Evolutionary conservation across 2,329 filamentous ascomycete genomes (phyloP).

Genomic region (Lecanicillium sp.): DNA sequence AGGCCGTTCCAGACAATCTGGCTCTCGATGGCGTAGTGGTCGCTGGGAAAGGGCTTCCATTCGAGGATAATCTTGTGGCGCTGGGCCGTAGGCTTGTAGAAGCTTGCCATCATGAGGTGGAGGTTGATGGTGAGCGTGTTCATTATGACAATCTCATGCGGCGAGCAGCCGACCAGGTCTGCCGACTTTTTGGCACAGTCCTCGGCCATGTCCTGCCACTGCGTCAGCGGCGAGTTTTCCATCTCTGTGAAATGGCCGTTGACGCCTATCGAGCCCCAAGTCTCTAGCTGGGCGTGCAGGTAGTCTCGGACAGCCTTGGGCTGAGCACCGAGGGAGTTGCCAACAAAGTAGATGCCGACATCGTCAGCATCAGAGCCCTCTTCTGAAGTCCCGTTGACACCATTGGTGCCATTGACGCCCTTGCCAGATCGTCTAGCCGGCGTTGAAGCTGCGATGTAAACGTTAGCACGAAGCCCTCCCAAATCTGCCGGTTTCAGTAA

Average conservation of each 20-base stretch:
- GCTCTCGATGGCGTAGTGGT: slow-evolving; percentile 77
- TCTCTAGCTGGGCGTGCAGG: slow-evolving; percentile 65
- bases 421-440: slow-evolving; percentile 2
- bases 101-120: slow-evolving; percentile 75
- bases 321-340: slow-evolving; percentile 82
- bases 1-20: slow-evolving; percentile 67
- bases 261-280: slow-evolving; percentile 79
- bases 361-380: slow-evolving; percentile 23
- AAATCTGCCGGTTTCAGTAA: not conserved
- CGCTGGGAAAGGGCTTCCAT: slow-evolving; percentile 82
- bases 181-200: slow-evolving; percentile 62
- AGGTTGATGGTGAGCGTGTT: slow-evolving; percentile 77
- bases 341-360: slow-evolving; percentile 67
- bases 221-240: slow-evolving; percentile 56
- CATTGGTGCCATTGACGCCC: slow-evolving; percentile 11
- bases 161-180: slow-evolving; percentile 63
- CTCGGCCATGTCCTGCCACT: slow-evolving; percentile 75
- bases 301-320: slow-evolving; percentile 59
- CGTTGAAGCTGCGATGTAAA: not conserved
- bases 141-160: slow-evolving; percentile 77
- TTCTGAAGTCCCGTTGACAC: slow-evolving; percentile 15
- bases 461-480: not conserved
- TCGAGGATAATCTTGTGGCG: slow-evolving; percentile 79
- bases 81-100: slow-evolving; percentile 61
- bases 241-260: slow-evolving; percentile 72